These are phyloP conservation scores for Lumnitzera racemosa DNA, from an alignment of 345 rosid genomes.

Conservation along the genomic window DNA sequence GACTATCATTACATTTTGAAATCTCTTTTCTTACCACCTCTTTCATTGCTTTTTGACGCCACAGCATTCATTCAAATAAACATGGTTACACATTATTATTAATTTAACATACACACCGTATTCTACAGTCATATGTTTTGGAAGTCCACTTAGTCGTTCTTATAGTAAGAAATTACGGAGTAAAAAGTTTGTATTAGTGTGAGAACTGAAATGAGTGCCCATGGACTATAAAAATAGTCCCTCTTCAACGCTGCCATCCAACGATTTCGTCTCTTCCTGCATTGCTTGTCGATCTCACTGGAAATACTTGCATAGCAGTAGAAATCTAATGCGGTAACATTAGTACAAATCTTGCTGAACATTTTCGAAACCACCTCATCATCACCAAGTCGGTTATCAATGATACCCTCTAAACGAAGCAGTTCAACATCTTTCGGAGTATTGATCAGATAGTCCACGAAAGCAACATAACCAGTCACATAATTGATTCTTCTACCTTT, in stretches of 20 bases:
- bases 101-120: too few relatives aligned
- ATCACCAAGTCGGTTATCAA: neutral
- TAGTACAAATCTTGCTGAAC: neutral
- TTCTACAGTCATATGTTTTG: too few relatives aligned
- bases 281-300: neutral
- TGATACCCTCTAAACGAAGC: neutral
- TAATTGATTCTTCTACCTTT: too few relatives aligned
- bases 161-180: too few relatives aligned
- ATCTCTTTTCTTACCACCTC: too few relatives aligned
- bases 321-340: neutral
- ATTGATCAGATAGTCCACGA: neutral
- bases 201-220: too few relatives aligned
- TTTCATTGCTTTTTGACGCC: too few relatives aligned
- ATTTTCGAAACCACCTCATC: neutral
- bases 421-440: neutral
- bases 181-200: too few relatives aligned
- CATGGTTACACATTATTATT: too few relatives aligned
- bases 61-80: too few relatives aligned
- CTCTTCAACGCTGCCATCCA: neutral
- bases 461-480: neutral
- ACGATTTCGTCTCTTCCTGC: neutral
- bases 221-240: neutral
- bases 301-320: neutral
- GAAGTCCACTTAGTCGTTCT: too few relatives aligned
- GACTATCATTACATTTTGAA: too few relatives aligned